Evolutionary conservation across 306 rosid genomes (phyloP).

Genomic region (Dalbergia cochinchinensis): DNA sequence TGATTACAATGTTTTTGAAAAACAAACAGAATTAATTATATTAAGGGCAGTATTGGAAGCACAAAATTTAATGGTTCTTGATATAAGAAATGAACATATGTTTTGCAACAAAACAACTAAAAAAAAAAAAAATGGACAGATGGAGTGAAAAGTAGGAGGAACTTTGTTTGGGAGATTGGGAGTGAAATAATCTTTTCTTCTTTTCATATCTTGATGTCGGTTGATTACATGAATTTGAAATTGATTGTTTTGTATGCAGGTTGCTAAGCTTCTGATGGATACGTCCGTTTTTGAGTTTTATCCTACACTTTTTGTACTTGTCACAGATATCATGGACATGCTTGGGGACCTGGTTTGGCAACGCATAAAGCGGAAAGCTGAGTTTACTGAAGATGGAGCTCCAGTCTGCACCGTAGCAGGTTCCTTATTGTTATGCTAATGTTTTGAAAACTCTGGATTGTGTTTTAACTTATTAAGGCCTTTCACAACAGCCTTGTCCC

Average conservation of each 20-base stretch:
- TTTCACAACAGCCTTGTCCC: too few relatives aligned
- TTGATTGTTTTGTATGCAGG: conserved; percentile 68
- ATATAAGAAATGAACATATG: too few relatives aligned
- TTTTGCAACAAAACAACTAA: too few relatives aligned
- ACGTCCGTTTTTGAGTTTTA: conserved; percentile 85
- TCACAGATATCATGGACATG: conserved; percentile 89
- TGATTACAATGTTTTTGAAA: too few relatives aligned
- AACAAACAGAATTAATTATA: too few relatives aligned
- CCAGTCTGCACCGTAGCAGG: conserved; percentile 71
- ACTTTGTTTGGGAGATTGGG: neutral
- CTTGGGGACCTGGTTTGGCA: conserved; percentile 94
- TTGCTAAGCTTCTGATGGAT: conserved; percentile 91
- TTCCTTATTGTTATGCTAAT: conserved; percentile 41
- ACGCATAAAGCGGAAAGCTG: conserved; percentile 87
- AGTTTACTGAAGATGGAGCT: conserved; percentile 80
- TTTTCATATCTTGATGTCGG: conserved; percentile 37
- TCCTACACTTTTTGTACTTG: conserved; percentile 92
- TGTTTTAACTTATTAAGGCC: conserved; percentile 20
- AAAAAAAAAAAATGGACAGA: too few relatives aligned
- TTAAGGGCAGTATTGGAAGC: too few relatives aligned
- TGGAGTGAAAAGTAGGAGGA: too few relatives aligned
- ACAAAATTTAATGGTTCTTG: too few relatives aligned
- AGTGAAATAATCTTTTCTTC: conserved; percentile 17
- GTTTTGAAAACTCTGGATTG: conserved; percentile 18
- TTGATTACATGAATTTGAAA: conserved; percentile 34